phyloP scores from a whole-genome alignment of 2,329 filamentous ascomycete genomes.

The Pseudogymnoascus sp. region DNA sequence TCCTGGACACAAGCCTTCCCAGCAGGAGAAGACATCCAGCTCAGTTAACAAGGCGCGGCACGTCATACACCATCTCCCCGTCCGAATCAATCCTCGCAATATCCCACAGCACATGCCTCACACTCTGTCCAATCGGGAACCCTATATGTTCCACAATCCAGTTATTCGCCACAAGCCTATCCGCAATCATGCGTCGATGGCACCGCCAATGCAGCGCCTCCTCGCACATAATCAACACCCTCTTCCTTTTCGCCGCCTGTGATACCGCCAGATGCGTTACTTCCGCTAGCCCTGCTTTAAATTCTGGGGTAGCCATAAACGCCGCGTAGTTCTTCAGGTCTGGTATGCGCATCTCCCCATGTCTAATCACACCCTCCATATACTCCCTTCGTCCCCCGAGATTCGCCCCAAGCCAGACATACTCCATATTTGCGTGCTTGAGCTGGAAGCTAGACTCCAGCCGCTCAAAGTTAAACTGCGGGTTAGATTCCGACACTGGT shows the following conservation, averaged over 20 bases:
- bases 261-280: not conserved
- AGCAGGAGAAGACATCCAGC: not conserved
- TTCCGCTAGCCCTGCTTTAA: not conserved
- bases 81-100: not conserved
- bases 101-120: not conserved
- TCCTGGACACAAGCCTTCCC: not conserved
- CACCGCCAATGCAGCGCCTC: not conserved
- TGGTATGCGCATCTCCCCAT: not conserved
- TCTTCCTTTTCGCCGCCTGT: not conserved
- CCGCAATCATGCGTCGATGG: not conserved
- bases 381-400: not conserved
- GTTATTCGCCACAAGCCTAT: not conserved
- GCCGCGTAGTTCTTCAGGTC: not conserved
- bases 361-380: not conserved
- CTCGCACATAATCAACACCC: not conserved
- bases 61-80: not conserved
- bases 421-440: not conserved
- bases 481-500: not conserved
- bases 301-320: not conserved
- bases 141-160: not conserved
- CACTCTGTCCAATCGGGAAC: not conserved
- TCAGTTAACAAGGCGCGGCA: not conserved
- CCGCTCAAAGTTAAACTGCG: not conserved
- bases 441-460: not conserved
- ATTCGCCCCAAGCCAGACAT: not conserved